Base-by-base conservation (phyloP, 2,329 filamentous ascomycete species). In the Phialophora tarda region DNA sequence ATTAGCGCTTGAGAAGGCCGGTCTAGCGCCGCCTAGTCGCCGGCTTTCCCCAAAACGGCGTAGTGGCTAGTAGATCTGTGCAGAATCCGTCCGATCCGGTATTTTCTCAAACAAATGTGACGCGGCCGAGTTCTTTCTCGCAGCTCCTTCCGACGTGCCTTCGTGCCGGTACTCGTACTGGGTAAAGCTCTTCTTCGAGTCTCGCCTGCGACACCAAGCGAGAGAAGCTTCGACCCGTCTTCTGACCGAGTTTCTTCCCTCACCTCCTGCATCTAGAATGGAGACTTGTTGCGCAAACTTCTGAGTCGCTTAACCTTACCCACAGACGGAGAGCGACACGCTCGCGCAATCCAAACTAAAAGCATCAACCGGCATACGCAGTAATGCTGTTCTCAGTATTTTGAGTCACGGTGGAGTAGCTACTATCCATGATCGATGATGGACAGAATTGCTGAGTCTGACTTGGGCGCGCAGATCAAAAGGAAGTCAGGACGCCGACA, bases 211-310 rank as follows among this genome's bases (percentile, higher is more conserved):
- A 24, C 38, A 50, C 44, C 48, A 26, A 51, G 21, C 48, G 48
- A 51, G 28, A 59, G 57, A 50, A 50, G n/a, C 57, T 59, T 59
- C 57, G 44, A 59, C 57, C 57, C 44, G 47, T 47, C 41, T 59
- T 59, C 57, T 51, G 41, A 44, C 59, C 59, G 59, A 54, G 30
- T 54, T 14, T 61, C 48, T 51, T 44, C 59, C 48, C 38, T 51
- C 50, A 28, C 48, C 30, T 28, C 12, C 47, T 44, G n/a, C 32
- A 17, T 26, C 48, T n/a, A 30, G 38, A 61, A 61, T 55, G 24
- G 53, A 55, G 53, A 24, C 48, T 14, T 53, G 26, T 53, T 53
- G 48, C 48, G 48, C 48, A 53, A 53, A 53, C 26, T 24, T 53
- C 26, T 34, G 1, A 11, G 26, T 55, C 53, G 24, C 53, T 53